Base-by-base conservation (phyloP, 495 filamentous ascomycete species). In the Acidiella bohemica region DNA sequence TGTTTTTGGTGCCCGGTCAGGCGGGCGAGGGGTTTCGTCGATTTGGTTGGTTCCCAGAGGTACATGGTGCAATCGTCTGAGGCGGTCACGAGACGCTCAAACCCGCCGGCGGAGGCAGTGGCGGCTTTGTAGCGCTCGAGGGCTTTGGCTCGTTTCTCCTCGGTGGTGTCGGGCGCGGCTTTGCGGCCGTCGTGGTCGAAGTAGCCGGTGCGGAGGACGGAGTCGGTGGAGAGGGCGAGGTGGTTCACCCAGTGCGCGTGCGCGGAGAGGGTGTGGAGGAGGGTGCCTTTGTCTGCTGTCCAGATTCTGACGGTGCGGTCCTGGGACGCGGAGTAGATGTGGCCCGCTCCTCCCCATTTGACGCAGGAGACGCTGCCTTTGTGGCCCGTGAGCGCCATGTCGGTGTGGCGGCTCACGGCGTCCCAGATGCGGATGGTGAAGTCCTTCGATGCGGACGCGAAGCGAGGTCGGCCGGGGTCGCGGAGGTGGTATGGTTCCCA, bases 241-340 rank as follows among this genome's bases (percentile, higher is more conserved):
- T 96, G 85, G 60, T 99, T 99, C 8, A 99, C 78, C 71, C 90
- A 92, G 58, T 95, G 88, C 0, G 83, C 84, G 55, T 99, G 92
- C 1, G 80, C 68, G 1, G 75, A 75, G 23, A 96, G 63, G 1
- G 75, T 83, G 56, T 92, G 79, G 28, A 82, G 66, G 12, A 95
- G 63, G 0, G 79, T 84, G 5, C 86, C 86, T 39, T 77, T 74
- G 17, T 70, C 66, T 6, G 83, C 70, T 51, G 87, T 76, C 88
- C 92, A 99, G 7, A 94, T 75, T 46, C 90, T 90, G 45, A 99
- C 73, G 4, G 81, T 81, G 63, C 86, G 86, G 60, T 99, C 92
- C 54, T 93, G 85, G n/a, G 82, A 86, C 22, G 76, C 70, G 7
- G 81, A 84, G 59, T 92, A 93, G 35, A 99, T 83, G 39, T 75